These are phyloP conservation scores for Dissophora globulifera DNA, from an alignment of 192 early-diverging fungal genomes.

Conservation along the genomic window DNA sequence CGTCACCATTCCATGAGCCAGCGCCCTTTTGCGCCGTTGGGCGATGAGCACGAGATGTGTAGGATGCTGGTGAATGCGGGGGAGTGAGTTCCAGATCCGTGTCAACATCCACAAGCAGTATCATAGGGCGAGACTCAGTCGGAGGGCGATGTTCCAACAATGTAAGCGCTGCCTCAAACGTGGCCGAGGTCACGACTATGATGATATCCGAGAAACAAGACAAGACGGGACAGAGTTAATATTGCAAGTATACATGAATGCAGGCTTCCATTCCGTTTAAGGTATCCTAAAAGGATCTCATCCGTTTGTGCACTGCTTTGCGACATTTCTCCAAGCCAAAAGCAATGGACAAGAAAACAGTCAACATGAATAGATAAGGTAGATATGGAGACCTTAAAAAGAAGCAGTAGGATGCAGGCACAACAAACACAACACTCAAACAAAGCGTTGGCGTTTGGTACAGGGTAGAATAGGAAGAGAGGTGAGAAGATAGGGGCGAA, in stretches of 20 bases:
- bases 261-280: not conserved
- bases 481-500: constrained; percentile 10
- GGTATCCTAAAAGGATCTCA: not conserved
- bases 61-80: constrained; percentile 12
- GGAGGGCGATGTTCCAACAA: constrained; percentile 27
- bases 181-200: constrained; percentile 32
- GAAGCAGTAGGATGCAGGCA: constrained; percentile 20
- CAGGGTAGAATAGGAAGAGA: constrained; percentile 7
- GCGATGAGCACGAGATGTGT: constrained; percentile 7
- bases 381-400: not conserved
- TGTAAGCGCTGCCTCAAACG: constrained; percentile 26
- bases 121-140: constrained; percentile 30
- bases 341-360: not conserved
- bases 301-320: not conserved
- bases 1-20: not conserved
- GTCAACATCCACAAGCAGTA: constrained; percentile 50
- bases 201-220: not conserved
- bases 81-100: constrained; percentile 11
- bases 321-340: constrained; percentile 2
- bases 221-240: not conserved
- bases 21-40: not conserved
- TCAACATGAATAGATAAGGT: not conserved
- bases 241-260: not conserved
- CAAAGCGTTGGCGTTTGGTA: constrained; percentile 15
- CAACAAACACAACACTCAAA: no score